Base-by-base conservation (phyloP, 768 basidiomycete species). In the Hygrophoropsis aurantiaca region DNA sequence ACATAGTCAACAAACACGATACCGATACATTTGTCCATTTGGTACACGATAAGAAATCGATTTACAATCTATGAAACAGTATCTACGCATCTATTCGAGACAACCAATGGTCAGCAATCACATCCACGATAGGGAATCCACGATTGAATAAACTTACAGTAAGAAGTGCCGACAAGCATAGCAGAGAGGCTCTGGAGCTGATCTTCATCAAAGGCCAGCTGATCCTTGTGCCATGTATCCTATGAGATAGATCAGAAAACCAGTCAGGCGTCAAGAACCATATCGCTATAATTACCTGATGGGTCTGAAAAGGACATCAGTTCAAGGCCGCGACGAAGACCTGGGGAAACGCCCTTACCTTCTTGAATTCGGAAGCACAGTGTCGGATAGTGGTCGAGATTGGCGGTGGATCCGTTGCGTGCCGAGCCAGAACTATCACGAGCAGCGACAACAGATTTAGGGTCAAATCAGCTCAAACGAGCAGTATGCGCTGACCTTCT, bases 181-280 rank as follows among this genome's bases (percentile, higher is more conserved):
- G 85, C 84, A 20, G 90, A 89, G 55, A 95, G 77, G 55, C 82
- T 87, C 62, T 90, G 86, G 40, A 94, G 66, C 58, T 94, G 92
- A 59, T 94, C 92, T 66, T 95, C 92, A 58, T 90, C 82, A 64
- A 95, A 94, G 43, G 78, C 75, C 42, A 80, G 75, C 59, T 93
- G 89, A 66, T 95, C 92, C 58, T 87, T 89, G 59, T 90, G 88
- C 90, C 90, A 93, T 27, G 89, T 91, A 61, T 94, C 92, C 84
- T 92, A 62, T 52, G 56, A 58, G 7, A 38, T n/a, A 7, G 37
- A 16, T 38, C 20, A 38, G 37, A 16, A n/a, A 38, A 7, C n/a
- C 8, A 38, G n/a, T n/a, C n/a, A 38, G 8, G 37, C 16, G 6
- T n/a, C 21, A n/a, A 6, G 37, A 38, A 23, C 37, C 16, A 7